Conservation (phyloP, 805 yeast genomes). For the Diddensiella transvaalensis region DNA sequence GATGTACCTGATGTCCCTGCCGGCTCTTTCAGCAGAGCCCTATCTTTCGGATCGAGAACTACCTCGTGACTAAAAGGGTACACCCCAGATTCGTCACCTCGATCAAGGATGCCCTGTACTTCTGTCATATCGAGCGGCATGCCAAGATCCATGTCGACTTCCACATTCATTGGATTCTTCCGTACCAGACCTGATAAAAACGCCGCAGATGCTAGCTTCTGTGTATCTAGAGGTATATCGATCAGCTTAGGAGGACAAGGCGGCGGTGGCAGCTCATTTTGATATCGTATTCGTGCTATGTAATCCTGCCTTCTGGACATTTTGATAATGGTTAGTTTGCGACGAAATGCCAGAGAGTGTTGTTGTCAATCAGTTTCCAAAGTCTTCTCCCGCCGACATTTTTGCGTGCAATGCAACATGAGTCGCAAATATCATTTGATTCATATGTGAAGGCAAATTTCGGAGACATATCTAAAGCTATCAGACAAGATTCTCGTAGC, state of each 20-base stretch:
- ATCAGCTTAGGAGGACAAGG: conserved; percentile 85
- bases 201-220: conserved; percentile 47
- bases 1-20: conserved; percentile 39
- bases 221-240: conserved; percentile 46
- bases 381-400: neutral
- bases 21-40: conserved; percentile 76
- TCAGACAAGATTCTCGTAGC: conserved; percentile 50
- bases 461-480: conserved; percentile 33
- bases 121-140: conserved; percentile 70
- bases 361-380: no score
- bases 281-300: conserved; percentile 72
- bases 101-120: conserved; percentile 65
- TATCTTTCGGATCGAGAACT: conserved; percentile 73
- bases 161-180: conserved; percentile 64
- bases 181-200: conserved; percentile 69
- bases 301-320: conserved; percentile 38
- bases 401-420: neutral
- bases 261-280: conserved; percentile 89
- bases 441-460: conserved; percentile 5
- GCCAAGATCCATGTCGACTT: conserved; percentile 53
- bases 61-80: conserved; percentile 35
- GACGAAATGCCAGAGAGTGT: no score
- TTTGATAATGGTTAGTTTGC: neutral
- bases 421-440: neutral
- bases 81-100: conserved; percentile 47